phyloP scores from a whole-genome alignment of 2,329 filamentous ascomycete species.

The Aspergillus unguis region DNA sequence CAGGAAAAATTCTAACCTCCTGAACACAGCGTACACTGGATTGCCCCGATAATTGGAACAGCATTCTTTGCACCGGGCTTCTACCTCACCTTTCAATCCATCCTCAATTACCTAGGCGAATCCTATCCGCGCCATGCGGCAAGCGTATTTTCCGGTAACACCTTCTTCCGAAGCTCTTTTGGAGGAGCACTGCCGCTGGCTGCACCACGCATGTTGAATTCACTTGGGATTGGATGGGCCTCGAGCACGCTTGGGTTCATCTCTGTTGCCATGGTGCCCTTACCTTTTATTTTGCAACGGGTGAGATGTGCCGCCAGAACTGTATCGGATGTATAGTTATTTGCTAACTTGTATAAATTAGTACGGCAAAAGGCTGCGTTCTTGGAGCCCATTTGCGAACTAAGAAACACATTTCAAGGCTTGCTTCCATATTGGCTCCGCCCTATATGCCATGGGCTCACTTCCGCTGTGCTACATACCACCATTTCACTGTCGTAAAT shows the following conservation, averaged over 20 bases:
- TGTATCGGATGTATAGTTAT: too few species aligned
- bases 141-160: conserved; percentile 69
- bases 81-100: conserved; percentile 67
- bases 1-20: too few species aligned
- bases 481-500: too few species aligned
- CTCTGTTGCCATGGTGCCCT: background rate
- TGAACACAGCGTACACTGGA: conserved; percentile 61
- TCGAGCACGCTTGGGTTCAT: background rate
- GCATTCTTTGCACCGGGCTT: conserved; percentile 66
- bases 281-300: background rate
- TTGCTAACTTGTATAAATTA: too few species aligned
- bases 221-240: background rate
- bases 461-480: too few species aligned
- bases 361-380: too few species aligned
- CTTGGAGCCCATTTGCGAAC: too few species aligned
- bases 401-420: too few species aligned
- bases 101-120: conserved; percentile 69
- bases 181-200: conserved; percentile 2
- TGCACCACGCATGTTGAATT: background rate
- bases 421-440: too few species aligned
- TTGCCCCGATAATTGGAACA: conserved; percentile 61
- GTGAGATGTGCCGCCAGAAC: too few species aligned
- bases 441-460: too few species aligned
- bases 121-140: conserved; percentile 68
- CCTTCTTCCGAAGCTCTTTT: conserved; percentile 63